Base-by-base conservation (phyloP, 192 early-diverging fungal genomes). In the Coemansia sp. region DNA sequence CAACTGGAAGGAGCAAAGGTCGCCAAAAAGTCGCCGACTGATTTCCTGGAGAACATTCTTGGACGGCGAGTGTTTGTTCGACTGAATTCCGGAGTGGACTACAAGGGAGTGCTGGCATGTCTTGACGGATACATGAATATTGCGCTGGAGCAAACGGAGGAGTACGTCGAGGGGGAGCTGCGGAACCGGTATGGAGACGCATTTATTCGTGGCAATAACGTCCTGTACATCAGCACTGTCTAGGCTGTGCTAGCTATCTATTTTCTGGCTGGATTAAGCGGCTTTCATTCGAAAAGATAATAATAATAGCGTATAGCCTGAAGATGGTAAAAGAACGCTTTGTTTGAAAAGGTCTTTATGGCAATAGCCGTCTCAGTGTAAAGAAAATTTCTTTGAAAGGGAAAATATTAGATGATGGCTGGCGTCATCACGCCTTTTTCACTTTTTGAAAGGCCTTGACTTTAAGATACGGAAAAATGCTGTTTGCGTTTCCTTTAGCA, bases 51-150 rank as follows among this genome's bases (percentile, higher is more conserved):
- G 61, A 85, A 87, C 50, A 91, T 93, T 53, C 87, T 97, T 53
- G 95, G 96, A 16, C 84, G 87, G 61, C 87, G 86, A 13, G 96
- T 99, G 20, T 87, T 91, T 68, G 96, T 99, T 16, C 92, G 93
- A 67, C 86, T 99, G 12, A 98, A 98, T 83, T 97, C 96, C 19
- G 95, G 96, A 38, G 89, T 99, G 59, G 93, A 98, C 64, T 99
- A 99, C 81, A 87, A 88, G 84, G 97, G 97, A 20, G 86, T 90
- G 10, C 82, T 97, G 48, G 92, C 95, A 14, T 96, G 95, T 77
- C 74, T 99, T 64, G 95, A 99, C 74, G 94, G 95, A 11, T 98
- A 94, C 67, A 94, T 94, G 96, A 97, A 99, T 81, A 96, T 99
- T 85, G 97, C 95, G 12, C 65, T 99, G 74, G 97, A 97, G 82